Percentiles rank a stretch among this genome's conserved stretches.
Evolutionary conservation across 1,284 basidiomycete genomes (phyloP).

Genomic region (Papiliotrema terrestris): DNA sequence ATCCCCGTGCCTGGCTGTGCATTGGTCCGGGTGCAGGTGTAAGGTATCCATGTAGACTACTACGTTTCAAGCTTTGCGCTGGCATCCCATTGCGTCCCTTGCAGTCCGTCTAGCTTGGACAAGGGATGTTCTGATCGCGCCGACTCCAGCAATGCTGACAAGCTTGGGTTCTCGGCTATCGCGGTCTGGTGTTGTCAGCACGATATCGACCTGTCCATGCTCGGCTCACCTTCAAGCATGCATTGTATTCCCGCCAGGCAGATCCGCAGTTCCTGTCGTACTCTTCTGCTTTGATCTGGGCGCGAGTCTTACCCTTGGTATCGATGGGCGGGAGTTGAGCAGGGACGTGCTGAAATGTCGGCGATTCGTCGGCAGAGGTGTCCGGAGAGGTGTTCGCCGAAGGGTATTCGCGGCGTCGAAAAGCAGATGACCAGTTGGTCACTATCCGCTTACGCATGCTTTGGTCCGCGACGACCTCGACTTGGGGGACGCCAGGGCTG

Average conservation of each 20-base stretch:
- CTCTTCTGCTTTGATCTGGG: constrained; percentile 60
- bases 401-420: background rate
- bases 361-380: background rate
- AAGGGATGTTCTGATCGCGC: constrained; percentile 78
- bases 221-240: constrained; percentile 68
- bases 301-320: constrained; percentile 38
- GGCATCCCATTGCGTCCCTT: constrained; percentile 42
- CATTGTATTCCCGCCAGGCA: constrained; percentile 72
- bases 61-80: background rate
- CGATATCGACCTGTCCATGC: background rate
- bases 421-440: constrained; percentile 19
- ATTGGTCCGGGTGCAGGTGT: too few relatives aligned
- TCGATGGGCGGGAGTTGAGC: constrained; percentile 15
- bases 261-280: constrained; percentile 78
- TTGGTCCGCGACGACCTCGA: too few relatives aligned
- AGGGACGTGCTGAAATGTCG: background rate
- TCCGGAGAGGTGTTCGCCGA: background rate
- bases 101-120: constrained; percentile 30
- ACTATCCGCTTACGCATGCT: background rate
- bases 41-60: background rate
- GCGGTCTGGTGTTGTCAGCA: constrained; percentile 59
- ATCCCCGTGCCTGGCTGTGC: too few relatives aligned
- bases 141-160: constrained; percentile 70
- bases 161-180: constrained; percentile 66
- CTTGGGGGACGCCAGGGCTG: background rate